Evolutionary conservation across 2,329 filamentous ascomycete genomes (phyloP), one percentile per base, ranked within the genome.

Genomic region (Aaosphaeria arxii): DNA sequence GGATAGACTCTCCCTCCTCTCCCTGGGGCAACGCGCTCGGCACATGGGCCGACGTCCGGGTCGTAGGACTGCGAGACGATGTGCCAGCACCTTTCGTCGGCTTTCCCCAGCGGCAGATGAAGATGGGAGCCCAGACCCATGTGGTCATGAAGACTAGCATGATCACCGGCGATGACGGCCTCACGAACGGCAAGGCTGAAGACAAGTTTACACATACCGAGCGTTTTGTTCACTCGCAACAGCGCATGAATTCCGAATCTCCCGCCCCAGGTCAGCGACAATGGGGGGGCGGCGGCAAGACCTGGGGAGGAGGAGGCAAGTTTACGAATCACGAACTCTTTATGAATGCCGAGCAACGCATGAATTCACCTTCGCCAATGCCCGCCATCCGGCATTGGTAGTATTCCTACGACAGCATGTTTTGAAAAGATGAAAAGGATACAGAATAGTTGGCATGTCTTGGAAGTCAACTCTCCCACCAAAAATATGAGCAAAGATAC

Each of bases 91-190:
- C 59, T 2, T 57, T 55, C 30, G n/a, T 57, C 5, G 53, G 50
- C 4, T 53, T 55, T 41, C 43, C 52, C 13, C 44, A 47, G 17
- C 44, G 29, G 3, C 11, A 40, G 5, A 35, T 40, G 7, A 55
- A 51, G 35, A 42, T 55, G 7, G 62, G 56, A n/a, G 45, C 43
- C 4, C 38, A 53, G 36, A 42, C 46, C 13, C 49, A 24, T 2
- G 52, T 64, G 11, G 56, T 66, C 28, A 33, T 47, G 4, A 60
- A 57, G 41, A 40, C 49, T n/a, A 62, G 59, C 36, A 45, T 61
- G 55, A 58, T 62, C 29, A 44, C 36, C 13, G 45, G 40, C 40
- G n/a, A 36, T n/a, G n/a, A 9, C n/a, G 33, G 33, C n/a, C 7
- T 36, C 9, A 36, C 33, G 4, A 9, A 36, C 33, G 17, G 17